Evolutionary conservation across 2,329 filamentous ascomycete genomes (phyloP).

Genomic region (Gnomoniopsis sp.): DNA sequence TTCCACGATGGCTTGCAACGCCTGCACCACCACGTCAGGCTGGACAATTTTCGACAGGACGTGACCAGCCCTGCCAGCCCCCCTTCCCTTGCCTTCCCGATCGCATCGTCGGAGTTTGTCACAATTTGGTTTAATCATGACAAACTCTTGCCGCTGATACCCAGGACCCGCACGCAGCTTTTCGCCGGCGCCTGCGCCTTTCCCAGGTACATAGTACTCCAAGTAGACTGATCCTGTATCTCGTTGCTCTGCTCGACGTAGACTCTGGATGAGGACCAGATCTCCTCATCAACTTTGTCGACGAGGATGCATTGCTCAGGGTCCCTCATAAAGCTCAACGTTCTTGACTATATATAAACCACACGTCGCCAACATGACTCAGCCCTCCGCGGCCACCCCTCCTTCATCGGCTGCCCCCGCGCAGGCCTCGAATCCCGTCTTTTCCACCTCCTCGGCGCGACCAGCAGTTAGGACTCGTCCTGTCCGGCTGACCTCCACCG

Average conservation of each 20-base stretch:
- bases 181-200: too few relatives aligned
- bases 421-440: not conserved
- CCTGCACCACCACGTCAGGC: not conserved
- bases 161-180: too few relatives aligned
- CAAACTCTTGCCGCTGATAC: not conserved
- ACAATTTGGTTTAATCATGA: not conserved
- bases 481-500: slow-evolving; percentile 31
- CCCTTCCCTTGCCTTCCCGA: not conserved
- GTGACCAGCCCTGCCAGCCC: not conserved
- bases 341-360: not conserved
- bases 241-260: not conserved
- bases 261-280: not conserved
- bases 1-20: not conserved
- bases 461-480: slow-evolving; percentile 10
- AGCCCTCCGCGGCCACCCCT: not conserved
- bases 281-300: not conserved
- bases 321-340: not conserved
- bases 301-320: slow-evolving; percentile 12
- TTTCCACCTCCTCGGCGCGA: slow-evolving; percentile 2
- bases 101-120: not conserved
- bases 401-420: not conserved
- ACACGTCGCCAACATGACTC: slow-evolving; percentile 6
- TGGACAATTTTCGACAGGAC: not conserved
- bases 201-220: too few relatives aligned
- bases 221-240: not conserved